Evolutionary conservation across 805 yeast species (phyloP).

Genomic region (Sugiyamaella marilandica): DNA sequence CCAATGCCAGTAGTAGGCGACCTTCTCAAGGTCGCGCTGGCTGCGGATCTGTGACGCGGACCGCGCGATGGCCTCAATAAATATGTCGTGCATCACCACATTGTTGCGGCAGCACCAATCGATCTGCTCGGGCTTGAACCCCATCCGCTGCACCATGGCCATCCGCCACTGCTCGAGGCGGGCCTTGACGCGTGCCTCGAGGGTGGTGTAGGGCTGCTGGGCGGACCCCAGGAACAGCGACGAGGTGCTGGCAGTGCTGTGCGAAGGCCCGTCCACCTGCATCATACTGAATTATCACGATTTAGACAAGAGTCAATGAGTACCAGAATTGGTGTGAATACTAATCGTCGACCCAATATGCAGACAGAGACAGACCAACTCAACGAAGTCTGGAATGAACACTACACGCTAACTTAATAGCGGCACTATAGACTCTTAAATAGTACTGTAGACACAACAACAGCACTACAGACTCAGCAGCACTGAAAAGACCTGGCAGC

Average conservation of each 20-base stretch:
- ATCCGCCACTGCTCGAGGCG: slow-evolving; percentile 15
- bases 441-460: no score
- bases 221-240: slow-evolving; percentile 7
- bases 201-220: slow-evolving; percentile 4
- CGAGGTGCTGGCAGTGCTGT: slow-evolving; percentile 2
- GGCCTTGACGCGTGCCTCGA: slow-evolving; percentile 11
- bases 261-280: slow-evolving; percentile 4
- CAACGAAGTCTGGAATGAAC: no score
- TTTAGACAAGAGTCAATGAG: no score
- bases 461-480: no score
- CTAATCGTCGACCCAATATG: no score
- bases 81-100: slow-evolving; percentile 30
- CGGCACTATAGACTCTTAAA: no score
- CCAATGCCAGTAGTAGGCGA: slow-evolving; percentile 31
- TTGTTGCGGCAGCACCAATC: slow-evolving; percentile 28
- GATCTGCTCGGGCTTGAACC: slow-evolving; percentile 22
- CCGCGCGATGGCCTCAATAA: slow-evolving; percentile 27
- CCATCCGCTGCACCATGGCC: slow-evolving; percentile 15
- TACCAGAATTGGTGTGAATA: no score
- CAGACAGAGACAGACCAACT: no score
- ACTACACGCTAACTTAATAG: no score
- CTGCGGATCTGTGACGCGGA: slow-evolving; percentile 24
- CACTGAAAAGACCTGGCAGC: no score
- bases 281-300: background rate
- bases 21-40: slow-evolving; percentile 23